phyloP scores from a whole-genome alignment of 441 rosid genomes.

The Arabidopsis hybrid region DNA sequence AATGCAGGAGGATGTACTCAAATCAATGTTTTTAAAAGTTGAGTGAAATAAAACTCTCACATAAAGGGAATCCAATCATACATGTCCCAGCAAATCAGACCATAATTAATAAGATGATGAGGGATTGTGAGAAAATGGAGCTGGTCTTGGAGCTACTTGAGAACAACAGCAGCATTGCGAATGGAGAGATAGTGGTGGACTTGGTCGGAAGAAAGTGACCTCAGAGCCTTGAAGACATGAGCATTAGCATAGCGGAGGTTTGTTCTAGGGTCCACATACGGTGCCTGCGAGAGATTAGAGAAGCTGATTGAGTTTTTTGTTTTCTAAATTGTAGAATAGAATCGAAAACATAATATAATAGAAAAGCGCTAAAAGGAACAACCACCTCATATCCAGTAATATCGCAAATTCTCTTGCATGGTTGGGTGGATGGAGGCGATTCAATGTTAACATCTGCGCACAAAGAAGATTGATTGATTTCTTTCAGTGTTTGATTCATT shows the following conservation, averaged over 20 bases:
- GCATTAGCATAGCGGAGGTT: conserved; percentile 83
- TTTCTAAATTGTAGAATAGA: neutral
- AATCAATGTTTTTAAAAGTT: neutral
- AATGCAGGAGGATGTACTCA: neutral
- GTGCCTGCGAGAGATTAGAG: conserved; percentile 60
- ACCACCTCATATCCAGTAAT: conserved; percentile 79
- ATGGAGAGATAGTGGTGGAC: conserved; percentile 87
- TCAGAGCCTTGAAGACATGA: conserved; percentile 77
- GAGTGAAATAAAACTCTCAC: neutral
- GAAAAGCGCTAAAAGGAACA: neutral
- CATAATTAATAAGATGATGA: neutral
- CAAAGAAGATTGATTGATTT: neutral
- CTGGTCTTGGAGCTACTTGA: conserved; percentile 63
- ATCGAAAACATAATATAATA: neutral
- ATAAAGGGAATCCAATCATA: no score
- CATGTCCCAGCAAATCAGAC: no score
- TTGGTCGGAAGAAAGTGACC: conserved; percentile 82
- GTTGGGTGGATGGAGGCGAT: conserved; percentile 85
- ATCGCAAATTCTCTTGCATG: conserved; percentile 84
- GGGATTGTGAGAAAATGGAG: neutral
- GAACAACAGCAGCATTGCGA: conserved; percentile 88
- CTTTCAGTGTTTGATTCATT: neutral
- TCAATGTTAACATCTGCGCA: conserved; percentile 77
- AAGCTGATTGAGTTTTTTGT: neutral
- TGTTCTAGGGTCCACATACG: conserved; percentile 89